A percentile compares a stretch with the other conserved stretches of the same genome.
Evolutionary conservation across 106 monocot species (phyloP).

Genomic region (Triglochin maritima): DNA sequence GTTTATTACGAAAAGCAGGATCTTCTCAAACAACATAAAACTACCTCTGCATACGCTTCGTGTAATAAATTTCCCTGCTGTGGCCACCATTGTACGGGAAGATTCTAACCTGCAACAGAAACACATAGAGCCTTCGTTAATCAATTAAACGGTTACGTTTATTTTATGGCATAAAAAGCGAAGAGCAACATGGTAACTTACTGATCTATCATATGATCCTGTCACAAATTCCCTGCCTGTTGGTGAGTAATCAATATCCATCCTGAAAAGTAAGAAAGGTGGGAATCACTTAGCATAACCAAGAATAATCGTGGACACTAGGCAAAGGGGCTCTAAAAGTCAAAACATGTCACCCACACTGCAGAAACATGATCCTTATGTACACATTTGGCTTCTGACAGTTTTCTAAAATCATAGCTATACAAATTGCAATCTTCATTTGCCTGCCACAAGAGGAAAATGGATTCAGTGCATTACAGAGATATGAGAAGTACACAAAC

Average conservation of each 20-base stretch:
- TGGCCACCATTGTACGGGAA: conserved; percentile 80
- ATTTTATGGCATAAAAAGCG: too few relatives aligned
- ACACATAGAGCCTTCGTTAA: not conserved
- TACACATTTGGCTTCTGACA: conserved; percentile 87
- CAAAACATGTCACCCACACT: conserved; percentile 49
- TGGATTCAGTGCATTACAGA: not conserved
- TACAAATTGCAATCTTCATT: conserved; percentile 99
- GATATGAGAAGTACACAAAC: not conserved
- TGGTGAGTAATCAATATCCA: conserved; percentile 99
- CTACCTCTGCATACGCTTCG: conserved; percentile 99
- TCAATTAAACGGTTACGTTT: not conserved
- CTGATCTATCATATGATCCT: conserved; percentile 98
- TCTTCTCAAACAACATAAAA: too few relatives aligned
- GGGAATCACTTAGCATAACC: not conserved
- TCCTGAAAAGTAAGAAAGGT: conserved; percentile 35
- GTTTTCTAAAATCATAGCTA: conserved; percentile 84
- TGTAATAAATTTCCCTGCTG: conserved; percentile 95
- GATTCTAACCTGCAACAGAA: conserved; percentile 61
- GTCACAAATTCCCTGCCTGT: conserved; percentile 98
- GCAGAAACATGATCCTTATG: conserved; percentile 95
- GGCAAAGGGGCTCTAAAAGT: not conserved
- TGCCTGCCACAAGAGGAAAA: conserved; percentile 37
- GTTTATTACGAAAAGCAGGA: not conserved
- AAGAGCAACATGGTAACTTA: conserved; percentile 15
- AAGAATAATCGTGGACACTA: not conserved